Percentiles rank a stretch among this genome's conserved stretches.
These are phyloP conservation scores for Globisporangium barbulae DNA, from an alignment of 352 stramenopile species.

Conservation along the genomic window DNA sequence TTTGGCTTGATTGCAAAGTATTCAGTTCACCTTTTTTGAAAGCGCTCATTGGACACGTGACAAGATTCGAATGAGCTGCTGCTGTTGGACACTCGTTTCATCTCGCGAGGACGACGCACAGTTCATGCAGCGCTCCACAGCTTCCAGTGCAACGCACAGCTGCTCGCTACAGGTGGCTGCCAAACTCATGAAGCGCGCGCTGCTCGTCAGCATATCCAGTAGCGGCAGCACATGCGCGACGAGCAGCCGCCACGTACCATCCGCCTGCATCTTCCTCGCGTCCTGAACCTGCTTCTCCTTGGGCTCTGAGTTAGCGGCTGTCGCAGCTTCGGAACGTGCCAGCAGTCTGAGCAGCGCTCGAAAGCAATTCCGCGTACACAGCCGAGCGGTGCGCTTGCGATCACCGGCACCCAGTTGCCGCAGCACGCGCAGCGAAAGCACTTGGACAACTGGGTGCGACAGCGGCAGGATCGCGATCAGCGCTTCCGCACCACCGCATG, in stretches of 20 bases:
- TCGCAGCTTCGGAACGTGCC: not conserved
- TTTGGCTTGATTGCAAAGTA: not conserved
- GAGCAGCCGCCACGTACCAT: not conserved
- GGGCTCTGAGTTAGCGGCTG: not conserved
- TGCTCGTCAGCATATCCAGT: constrained; percentile 11
- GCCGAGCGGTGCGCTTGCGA: not conserved
- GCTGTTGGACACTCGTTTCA: constrained; percentile 14
- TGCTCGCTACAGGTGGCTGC: not conserved
- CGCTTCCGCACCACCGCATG: constrained; percentile 6
- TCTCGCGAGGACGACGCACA: not conserved
- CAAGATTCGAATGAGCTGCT: constrained; percentile 2
- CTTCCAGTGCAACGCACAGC: not conserved
- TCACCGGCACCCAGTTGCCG: constrained; percentile 9
- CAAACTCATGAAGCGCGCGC: not conserved
- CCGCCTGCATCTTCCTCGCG: not conserved
- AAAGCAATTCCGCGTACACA: constrained; percentile 7
- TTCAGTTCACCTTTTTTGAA: constrained; percentile 5
- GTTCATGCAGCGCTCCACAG: not conserved
- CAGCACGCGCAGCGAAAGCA: constrained; percentile 20
- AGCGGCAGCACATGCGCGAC: constrained; percentile 7
- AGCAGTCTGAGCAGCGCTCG: constrained; percentile 8
- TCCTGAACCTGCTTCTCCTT: not conserved
- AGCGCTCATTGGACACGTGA: constrained; percentile 14
- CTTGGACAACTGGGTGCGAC: constrained; percentile 4
- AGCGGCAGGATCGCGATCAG: constrained; percentile 19